Evolutionary conservation across 192 early-diverging fungal genomes (phyloP), one percentile per base, ranked within the genome.

Genomic region (Gaertneriomyces semiglobifer): DNA sequence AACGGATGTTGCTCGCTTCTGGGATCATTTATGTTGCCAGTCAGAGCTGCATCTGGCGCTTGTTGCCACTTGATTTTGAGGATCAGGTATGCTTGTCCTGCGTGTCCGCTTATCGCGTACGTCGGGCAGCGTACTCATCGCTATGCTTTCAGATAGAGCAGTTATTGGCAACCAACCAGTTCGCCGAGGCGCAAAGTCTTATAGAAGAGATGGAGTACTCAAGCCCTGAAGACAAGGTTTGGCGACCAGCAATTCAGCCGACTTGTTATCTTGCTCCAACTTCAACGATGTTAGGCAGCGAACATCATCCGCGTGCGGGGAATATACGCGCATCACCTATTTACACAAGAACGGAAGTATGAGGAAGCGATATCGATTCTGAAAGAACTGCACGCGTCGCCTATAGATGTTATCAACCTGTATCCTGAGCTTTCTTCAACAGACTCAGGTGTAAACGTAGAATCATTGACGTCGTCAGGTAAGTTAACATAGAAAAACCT

Each of bases 141-240:
- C 38, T 20, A 14, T 64, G 7, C 6, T 52, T n/a, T 18, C 55
- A 83, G 78, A 80, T 84, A 53, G 80, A 84, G 47, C 68, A 80
- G 42, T 62, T 84, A 19, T 65, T 82, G n/a, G 44, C 65, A 4
- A 12, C 53, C 45, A 73, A 60, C 59, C 58, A 71, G 50, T 82
- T 74, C 66, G 62, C 63, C 6, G 77, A 82, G 39, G 83, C 83
- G 5, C 70, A 79, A 56, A 38, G 55, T 41, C 67, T 84, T 20
- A 79, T 84, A 56, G 76, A 84, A 58, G 83, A 84, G 52, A 65
- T 84, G 42, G 80, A 82, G 12, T 84, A 82, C 68, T 62, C 77
- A 4, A 70, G 66, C 12, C 73, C 71, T 38, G 72, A 81, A 51
- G 83, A 84, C 44, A 81, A 84, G 70, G 79, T 71, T 45, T 43